Base-by-base conservation (phyloP, 1,284 basidiomycete species). In the Apiotrichum sp. region DNA sequence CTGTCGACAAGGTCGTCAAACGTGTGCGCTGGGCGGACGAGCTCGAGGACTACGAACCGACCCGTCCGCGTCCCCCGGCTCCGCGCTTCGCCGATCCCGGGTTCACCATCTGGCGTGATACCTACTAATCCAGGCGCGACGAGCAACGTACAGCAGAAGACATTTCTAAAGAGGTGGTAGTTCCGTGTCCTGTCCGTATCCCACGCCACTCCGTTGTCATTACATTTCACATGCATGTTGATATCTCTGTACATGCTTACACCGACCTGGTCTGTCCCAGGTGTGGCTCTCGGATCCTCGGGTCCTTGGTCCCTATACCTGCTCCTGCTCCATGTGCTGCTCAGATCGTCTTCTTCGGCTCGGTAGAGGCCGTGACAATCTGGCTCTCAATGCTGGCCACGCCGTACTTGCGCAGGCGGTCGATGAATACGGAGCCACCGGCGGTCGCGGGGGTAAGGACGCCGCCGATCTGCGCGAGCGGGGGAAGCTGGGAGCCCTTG, bases 381-480 rank as follows among this genome's bases (percentile, higher is more conserved):
- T 65, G 55, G 45, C 59, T 62, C 35, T 58, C 55, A 39, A 68
- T 62, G 5, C 42, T 47, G 14, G 65, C 62, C 39, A 65, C 64
- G n/a, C 65, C 69, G 47, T 54, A 50, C 40, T 38, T 45, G n/a
- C 58, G 61, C 55, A 93, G 72, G 22, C 89, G 79, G 61, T 83
- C 79, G 14, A 89, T 76, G 50, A 92, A 68, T 3, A 82, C 81
- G 58, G 86, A 83, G 13, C 89, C 90, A 53, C 91, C 81, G 1
- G 87, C 87, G 2, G 83, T 83, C 64, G 85, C 82, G 0, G 89
- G 84, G 1, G 90, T 93, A 48, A 93, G 78, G 2, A 92, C 76
- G 8, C 91, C 90, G 14, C 90, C 90, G 53, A 77, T 65, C 35
- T 75, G 78, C 1, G 80, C 85, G 6, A 86, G 72, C 0, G 78